A percentile compares a stretch with the other conserved stretches of the same genome.
phyloP scores from a whole-genome alignment of 345 rosid genomes.

The Lumnitzera racemosa region DNA sequence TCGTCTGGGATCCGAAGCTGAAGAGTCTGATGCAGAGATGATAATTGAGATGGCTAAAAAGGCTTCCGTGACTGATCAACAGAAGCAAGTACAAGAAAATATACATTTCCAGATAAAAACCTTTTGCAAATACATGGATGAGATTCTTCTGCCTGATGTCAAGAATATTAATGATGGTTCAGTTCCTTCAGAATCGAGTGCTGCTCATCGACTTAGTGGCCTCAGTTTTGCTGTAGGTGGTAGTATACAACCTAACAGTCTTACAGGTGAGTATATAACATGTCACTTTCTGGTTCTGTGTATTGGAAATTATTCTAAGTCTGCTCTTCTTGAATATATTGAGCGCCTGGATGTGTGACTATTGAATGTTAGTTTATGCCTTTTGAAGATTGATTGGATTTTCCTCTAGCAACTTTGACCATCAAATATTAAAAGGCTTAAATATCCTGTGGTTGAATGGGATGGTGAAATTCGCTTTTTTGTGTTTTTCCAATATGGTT shows the following conservation, averaged over 20 bases:
- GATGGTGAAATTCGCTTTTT: neutral
- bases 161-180: conserved; percentile 11
- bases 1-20: conserved; percentile 64
- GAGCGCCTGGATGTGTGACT: neutral
- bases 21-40: conserved; percentile 78
- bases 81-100: conserved; percentile 76
- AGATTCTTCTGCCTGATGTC: conserved; percentile 44
- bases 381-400: too few species aligned
- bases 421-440: too few species aligned
- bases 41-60: conserved; percentile 73
- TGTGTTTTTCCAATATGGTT: neutral
- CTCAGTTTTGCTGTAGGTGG: conserved; percentile 73
- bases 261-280: conserved; percentile 36
- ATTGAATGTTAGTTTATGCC: too few species aligned
- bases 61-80: conserved; percentile 67
- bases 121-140: conserved; percentile 56
- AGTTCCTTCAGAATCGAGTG: conserved; percentile 19
- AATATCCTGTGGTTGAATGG: neutral
- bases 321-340: neutral
- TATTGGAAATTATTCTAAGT: neutral
- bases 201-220: conserved; percentile 54
- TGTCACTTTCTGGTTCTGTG: neutral
- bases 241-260: conserved; percentile 17
- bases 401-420: too few species aligned
- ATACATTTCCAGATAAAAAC: conserved; percentile 50